Percentiles rank a stretch among this genome's conserved stretches.
Evolutionary conservation across 305 asterid genomes (phyloP).

Genomic region (Withania somnifera): DNA sequence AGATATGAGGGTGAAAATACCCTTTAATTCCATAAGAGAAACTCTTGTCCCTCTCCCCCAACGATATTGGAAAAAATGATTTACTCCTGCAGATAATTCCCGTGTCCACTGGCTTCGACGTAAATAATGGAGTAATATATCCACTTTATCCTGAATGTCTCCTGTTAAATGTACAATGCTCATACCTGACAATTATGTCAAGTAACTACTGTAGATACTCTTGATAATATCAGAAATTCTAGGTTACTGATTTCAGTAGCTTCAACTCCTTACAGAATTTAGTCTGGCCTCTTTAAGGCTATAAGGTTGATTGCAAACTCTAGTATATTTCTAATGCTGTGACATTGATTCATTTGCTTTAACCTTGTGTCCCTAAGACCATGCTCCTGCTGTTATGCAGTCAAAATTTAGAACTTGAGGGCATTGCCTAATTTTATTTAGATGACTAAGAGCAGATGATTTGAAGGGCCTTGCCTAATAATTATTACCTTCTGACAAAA

Average conservation of each 20-base stretch:
- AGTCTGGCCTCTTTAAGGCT: not conserved
- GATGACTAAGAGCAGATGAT: not conserved
- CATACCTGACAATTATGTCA: not conserved
- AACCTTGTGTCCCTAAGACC: not conserved
- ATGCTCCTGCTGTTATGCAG: not conserved
- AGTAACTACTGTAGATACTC: not conserved
- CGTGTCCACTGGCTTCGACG: not conserved
- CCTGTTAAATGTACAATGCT: not conserved
- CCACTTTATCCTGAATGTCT: not conserved
- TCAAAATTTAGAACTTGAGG: not conserved
- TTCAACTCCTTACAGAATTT: not conserved
- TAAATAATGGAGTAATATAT: not conserved
- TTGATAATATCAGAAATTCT: not conserved
- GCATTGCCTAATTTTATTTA: not conserved
- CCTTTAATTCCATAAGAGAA: not conserved
- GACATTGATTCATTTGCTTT: not conserved
- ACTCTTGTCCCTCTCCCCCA: not conserved
- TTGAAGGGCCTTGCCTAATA: not conserved
- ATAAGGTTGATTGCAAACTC: not conserved
- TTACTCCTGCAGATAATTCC: not conserved
- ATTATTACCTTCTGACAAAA: not conserved
- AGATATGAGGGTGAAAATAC: not conserved
- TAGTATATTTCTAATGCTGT: not conserved
- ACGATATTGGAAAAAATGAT: not conserved
- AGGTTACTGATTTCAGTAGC: not conserved